phyloP scores from a whole-genome alignment of 345 rosid genomes.

The Eucalyptus cladocalyx region DNA sequence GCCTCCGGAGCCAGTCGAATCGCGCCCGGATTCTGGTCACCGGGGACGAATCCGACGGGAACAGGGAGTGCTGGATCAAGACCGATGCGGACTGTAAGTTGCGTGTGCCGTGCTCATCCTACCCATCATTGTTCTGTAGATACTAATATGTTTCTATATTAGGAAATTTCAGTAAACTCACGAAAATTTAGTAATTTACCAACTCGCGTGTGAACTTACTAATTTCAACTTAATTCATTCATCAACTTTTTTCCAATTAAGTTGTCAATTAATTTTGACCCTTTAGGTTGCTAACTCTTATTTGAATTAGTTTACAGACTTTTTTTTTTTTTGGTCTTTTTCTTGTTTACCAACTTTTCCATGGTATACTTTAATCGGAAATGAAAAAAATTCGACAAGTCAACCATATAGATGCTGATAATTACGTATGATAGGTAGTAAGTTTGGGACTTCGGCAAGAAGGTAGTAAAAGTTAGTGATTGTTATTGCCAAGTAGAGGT shows the following conservation, averaged over 20 bases:
- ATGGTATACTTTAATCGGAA: neutral
- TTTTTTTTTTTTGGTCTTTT: neutral
- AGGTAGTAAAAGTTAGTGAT: neutral
- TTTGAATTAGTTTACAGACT: neutral
- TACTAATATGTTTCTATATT: neutral
- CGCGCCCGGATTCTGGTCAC: conserved; percentile 16
- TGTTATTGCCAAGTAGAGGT: no score
- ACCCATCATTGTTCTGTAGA: neutral
- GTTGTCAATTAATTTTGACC: neutral
- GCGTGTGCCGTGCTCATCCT: neutral
- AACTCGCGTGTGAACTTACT: neutral
- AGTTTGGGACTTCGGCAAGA: neutral
- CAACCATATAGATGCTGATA: neutral
- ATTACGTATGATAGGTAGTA: neutral
- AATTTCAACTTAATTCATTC: neutral
- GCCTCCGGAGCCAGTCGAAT: conserved; percentile 33
- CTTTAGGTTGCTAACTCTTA: neutral
- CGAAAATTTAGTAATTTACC: neutral
- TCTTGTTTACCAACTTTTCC: neutral
- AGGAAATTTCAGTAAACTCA: neutral
- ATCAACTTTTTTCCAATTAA: neutral
- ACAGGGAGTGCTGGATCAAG: conserved; percentile 77
- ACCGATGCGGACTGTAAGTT: conserved; percentile 83
- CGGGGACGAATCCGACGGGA: conserved; percentile 43
- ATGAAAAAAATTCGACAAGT: neutral